Conservation (phyloP, 768 basidiomycete species). For the Boletus rufocinnamomeus region DNA sequence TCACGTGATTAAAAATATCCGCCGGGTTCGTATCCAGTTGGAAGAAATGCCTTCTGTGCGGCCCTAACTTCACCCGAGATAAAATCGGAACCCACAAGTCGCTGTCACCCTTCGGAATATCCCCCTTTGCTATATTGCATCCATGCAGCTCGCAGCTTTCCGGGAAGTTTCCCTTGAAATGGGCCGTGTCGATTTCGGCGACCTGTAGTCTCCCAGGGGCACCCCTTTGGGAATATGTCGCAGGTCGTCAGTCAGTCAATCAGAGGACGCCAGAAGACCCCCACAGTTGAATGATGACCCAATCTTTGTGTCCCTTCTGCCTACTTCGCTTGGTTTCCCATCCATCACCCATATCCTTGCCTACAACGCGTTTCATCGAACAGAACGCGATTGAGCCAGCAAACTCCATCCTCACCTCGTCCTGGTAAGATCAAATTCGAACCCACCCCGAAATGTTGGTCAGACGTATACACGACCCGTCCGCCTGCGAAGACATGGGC, state of each 20-base stretch:
- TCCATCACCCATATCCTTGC: slow-evolving; percentile 95
- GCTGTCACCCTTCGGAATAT: slow-evolving; percentile 41
- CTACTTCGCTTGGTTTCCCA: slow-evolving; percentile 97
- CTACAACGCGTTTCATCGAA: slow-evolving; percentile 28
- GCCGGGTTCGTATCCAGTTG: slow-evolving; percentile 68
- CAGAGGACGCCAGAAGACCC: neutral
- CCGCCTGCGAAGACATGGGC: slow-evolving; percentile 92
- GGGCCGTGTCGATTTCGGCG: slow-evolving; percentile 89
- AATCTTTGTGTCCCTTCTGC: slow-evolving; percentile 80
- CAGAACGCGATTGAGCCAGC: neutral
- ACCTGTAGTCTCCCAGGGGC: slow-evolving; percentile 70
- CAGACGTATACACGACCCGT: slow-evolving; percentile 78
- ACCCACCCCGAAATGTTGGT: slow-evolving; percentile 95
- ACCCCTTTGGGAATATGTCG: slow-evolving; percentile 49
- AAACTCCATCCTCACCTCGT: slow-evolving; percentile 50
- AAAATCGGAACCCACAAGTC: slow-evolving; percentile 73
- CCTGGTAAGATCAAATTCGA: slow-evolving; percentile 91
- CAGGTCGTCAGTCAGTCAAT: neutral
- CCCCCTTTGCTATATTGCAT: slow-evolving; percentile 30
- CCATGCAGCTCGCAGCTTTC: slow-evolving; percentile 83
- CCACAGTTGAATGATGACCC: slow-evolving; percentile 88
- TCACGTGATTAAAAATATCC: slow-evolving; percentile 75
- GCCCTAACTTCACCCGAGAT: slow-evolving; percentile 76
- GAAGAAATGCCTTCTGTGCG: slow-evolving; percentile 89
- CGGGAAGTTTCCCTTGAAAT: slow-evolving; percentile 97